Conservation (phyloP, 1,284 basidiomycete species). For the Ceratorhiza oryzae-sativae region DNA sequence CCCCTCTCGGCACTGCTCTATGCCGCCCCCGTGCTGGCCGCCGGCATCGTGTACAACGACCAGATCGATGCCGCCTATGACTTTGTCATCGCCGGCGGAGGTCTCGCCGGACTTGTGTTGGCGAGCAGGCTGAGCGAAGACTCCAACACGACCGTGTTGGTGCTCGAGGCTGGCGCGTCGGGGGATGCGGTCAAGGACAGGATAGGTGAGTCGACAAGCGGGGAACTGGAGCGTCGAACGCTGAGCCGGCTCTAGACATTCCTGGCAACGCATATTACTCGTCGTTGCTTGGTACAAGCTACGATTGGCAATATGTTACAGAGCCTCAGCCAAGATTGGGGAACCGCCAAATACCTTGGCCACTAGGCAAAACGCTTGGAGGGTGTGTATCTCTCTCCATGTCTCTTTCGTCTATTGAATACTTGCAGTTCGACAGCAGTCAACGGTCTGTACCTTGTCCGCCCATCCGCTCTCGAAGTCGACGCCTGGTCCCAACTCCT, state of each 20-base stretch:
- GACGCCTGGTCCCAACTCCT: constrained; percentile 61
- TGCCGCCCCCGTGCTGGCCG: constrained; percentile 6
- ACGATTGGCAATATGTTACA: constrained; percentile 72
- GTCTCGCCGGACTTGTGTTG: constrained; percentile 75
- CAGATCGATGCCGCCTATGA: constrained; percentile 57
- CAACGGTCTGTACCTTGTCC: constrained; percentile 74
- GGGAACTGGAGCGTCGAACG: constrained; percentile 23
- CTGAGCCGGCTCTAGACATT: constrained; percentile 50
- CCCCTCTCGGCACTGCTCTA: neutral
- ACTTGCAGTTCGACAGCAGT: constrained; percentile 56
- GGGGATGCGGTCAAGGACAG: constrained; percentile 56
- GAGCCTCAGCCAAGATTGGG: constrained; percentile 57
- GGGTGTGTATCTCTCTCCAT: constrained; percentile 53
- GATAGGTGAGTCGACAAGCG: neutral
- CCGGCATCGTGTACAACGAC: constrained; percentile 39
- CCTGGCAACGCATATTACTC: constrained; percentile 62
- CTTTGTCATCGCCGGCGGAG: constrained; percentile 67
- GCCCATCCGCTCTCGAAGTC: constrained; percentile 61
- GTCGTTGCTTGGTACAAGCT: constrained; percentile 58
- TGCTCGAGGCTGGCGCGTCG: constrained; percentile 73
- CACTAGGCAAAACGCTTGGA: constrained; percentile 73
- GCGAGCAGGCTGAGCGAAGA: constrained; percentile 76
- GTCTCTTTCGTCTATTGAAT: neutral
- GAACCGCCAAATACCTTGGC: constrained; percentile 58
- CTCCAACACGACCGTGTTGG: constrained; percentile 69